Percentiles rank a stretch among this genome's conserved stretches.
Evolutionary conservation across 2,329 filamentous ascomycete species (phyloP).

Genomic region (Phaeosphaeriaceae sp.): DNA sequence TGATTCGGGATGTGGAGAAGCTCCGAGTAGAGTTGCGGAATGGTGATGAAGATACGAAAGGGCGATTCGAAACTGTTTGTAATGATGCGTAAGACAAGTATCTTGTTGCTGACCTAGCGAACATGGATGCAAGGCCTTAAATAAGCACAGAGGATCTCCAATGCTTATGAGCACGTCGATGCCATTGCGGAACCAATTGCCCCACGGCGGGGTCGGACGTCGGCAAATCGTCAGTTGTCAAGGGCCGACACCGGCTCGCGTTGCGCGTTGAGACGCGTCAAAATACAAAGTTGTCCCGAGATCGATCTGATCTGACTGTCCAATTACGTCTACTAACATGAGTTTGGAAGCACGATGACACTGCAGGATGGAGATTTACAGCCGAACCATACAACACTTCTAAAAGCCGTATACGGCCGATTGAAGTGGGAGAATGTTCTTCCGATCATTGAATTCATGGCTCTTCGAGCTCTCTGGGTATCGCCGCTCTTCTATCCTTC

Average conservation of each 20-base stretch:
- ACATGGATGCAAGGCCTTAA: conserved; percentile 1
- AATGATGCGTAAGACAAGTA: background rate
- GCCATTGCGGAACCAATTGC: background rate
- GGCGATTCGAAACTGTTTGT: background rate
- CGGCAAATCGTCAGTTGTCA: conserved; percentile 2
- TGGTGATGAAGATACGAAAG: background rate
- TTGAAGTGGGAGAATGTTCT: conserved; percentile 1
- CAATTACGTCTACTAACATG: background rate
- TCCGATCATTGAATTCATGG: background rate
- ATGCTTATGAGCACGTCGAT: conserved; percentile 5
- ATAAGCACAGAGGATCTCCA: background rate
- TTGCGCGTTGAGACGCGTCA: background rate
- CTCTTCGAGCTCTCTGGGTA: background rate
- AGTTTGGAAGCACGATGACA: background rate
- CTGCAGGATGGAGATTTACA: background rate
- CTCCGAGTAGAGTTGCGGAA: background rate
- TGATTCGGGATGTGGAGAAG: conserved; percentile 11
- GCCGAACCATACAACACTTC: background rate
- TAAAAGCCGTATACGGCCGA: background rate
- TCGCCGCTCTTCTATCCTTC: background rate
- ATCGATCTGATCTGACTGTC: background rate
- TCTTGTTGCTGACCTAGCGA: background rate
- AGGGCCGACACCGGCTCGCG: background rate
- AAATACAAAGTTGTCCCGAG: background rate
- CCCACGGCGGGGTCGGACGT: conserved; percentile 3